These are phyloP conservation scores for Colletotrichum horii DNA, from an alignment of 2,329 filamentous ascomycete genomes.

Conservation along the genomic window DNA sequence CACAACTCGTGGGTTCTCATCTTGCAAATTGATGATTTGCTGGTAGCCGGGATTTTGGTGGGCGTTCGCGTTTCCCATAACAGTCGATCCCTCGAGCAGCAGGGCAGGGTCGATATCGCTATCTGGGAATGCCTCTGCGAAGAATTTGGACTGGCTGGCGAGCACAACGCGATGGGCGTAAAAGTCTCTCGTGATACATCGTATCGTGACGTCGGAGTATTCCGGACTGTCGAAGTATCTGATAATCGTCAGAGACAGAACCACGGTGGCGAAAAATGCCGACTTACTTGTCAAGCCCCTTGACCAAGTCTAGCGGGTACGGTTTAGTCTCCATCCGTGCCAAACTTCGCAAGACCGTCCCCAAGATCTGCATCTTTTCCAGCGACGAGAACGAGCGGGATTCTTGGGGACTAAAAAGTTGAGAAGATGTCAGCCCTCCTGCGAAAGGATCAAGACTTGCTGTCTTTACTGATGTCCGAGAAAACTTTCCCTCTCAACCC, in stretches of 20 bases:
- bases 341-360: background rate
- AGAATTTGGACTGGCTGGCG: background rate
- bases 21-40: background rate
- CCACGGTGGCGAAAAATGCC: background rate
- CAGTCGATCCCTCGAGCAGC: background rate
- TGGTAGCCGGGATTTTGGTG: background rate
- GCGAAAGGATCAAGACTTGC: rapidly evolving
- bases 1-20: background rate
- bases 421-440: background rate
- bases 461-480: background rate
- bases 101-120: background rate
- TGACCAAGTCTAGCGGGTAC: background rate
- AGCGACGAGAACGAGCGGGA: background rate
- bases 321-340: background rate
- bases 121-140: background rate
- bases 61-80: background rate
- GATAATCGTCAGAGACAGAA: background rate
- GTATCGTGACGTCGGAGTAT: background rate
- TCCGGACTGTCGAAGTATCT: background rate
- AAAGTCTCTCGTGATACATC: background rate
- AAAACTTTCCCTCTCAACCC: background rate
- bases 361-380: background rate
- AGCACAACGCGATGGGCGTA: background rate
- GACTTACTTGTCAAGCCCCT: background rate
- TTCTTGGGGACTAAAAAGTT: background rate